Conservation (phyloP, 495 filamentous ascomycete species). For the Penicillium coffeae region DNA sequence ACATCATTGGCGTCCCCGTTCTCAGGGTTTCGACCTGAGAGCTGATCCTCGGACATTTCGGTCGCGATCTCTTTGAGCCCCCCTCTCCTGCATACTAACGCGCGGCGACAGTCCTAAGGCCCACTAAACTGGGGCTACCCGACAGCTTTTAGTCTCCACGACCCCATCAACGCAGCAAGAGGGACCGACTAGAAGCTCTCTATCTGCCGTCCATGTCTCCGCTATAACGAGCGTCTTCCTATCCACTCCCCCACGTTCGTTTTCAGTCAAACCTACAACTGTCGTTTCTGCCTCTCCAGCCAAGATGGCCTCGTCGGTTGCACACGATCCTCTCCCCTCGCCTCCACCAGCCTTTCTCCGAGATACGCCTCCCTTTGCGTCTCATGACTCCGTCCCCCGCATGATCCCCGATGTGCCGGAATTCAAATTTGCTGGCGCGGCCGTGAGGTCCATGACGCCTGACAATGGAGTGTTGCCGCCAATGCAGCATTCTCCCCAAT, state of each 20-base stretch:
- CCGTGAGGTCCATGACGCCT: slow-evolving; percentile 7
- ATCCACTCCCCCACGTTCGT: not conserved
- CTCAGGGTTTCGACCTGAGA: not conserved
- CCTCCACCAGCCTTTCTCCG: slow-evolving; percentile 43
- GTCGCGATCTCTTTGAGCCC: not conserved
- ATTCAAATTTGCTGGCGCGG: slow-evolving; percentile 28
- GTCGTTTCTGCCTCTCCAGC: not conserved
- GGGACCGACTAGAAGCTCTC: not conserved
- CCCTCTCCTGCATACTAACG: not conserved
- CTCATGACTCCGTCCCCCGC: slow-evolving; percentile 24
- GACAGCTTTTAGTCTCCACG: slow-evolving; percentile 2
- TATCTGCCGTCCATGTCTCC: slow-evolving; percentile 5
- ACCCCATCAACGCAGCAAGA: not conserved
- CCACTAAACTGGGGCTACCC: slow-evolving; percentile 13
- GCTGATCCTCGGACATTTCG: no score
- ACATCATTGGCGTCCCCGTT: not conserved
- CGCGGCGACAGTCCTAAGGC: not conserved
- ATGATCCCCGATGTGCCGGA: slow-evolving; percentile 17
- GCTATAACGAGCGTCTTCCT: slow-evolving; percentile 1
- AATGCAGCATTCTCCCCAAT: slow-evolving; percentile 35
- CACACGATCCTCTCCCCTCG: slow-evolving; percentile 29
- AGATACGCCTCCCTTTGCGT: slow-evolving; percentile 32
- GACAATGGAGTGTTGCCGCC: slow-evolving; percentile 16
- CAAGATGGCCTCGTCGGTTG: slow-evolving; percentile 31
- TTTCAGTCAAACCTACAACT: not conserved